Conservation (phyloP, 176 grass and related monocot species). For the Rhynchospora breviuscula region DNA sequence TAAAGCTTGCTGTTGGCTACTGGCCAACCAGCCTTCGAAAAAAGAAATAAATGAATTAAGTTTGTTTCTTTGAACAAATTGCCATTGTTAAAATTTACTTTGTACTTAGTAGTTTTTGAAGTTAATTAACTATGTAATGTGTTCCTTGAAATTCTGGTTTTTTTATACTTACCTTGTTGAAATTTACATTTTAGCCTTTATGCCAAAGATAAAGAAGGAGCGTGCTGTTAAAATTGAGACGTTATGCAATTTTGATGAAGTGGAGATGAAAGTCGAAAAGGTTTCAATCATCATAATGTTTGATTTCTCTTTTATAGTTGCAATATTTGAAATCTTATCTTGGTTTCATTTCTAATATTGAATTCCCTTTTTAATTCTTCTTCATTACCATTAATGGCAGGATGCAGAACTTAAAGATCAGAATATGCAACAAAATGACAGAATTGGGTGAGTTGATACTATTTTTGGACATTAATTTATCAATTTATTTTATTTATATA, state of each 20-base stretch:
- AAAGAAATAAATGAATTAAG: too few relatives aligned
- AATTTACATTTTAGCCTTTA: conserved; percentile 49
- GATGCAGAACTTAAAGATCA: conserved; percentile 10
- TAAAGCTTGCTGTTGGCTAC: too few relatives aligned
- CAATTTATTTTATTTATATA: background rate
- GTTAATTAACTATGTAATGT: background rate
- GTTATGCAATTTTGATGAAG: conserved; percentile 52
- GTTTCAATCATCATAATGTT: conserved; percentile 9
- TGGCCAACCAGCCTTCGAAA: too few relatives aligned
- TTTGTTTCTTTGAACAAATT: background rate
- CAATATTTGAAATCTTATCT: background rate
- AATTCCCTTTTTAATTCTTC: background rate
- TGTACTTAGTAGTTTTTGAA: background rate
- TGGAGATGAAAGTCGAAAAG: conserved; percentile 39
- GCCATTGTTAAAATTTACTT: background rate
- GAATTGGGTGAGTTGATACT: background rate
- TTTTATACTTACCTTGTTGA: conserved; percentile 9
- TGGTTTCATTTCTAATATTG: background rate
- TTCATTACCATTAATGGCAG: conserved; percentile 13
- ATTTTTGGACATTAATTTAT: background rate
- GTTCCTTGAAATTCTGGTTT: background rate
- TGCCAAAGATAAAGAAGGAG: conserved; percentile 57
- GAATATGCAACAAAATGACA: conserved; percentile 20
- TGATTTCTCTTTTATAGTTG: background rate
- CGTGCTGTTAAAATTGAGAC: conserved; percentile 50